These are phyloP conservation scores for Cladophialophora immunda DNA, from an alignment of 2,329 filamentous ascomycete genomes.

Conservation along the genomic window DNA sequence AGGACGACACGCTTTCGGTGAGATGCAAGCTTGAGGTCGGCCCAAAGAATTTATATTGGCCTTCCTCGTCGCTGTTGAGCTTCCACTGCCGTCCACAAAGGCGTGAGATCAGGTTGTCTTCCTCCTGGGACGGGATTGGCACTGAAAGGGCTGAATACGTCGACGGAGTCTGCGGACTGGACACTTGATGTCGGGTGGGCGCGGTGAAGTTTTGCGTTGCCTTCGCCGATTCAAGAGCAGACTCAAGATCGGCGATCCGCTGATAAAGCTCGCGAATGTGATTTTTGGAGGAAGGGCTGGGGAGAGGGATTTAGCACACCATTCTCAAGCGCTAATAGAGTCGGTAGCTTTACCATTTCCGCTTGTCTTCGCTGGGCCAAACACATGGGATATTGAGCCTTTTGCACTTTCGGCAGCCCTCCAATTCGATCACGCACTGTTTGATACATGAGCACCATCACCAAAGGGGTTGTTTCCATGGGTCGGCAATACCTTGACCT, in stretches of 20 bases:
- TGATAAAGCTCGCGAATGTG: conserved; percentile 32
- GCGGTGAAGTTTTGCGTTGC: background rate
- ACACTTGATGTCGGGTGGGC: conserved; percentile 4
- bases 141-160: background rate
- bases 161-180: background rate
- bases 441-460: background rate
- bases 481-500: conserved; percentile 16
- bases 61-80: conserved; percentile 24
- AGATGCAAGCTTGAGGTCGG: conserved; percentile 24
- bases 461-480: background rate
- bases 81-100: conserved; percentile 20
- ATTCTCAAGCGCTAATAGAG: background rate
- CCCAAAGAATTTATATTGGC: conserved; percentile 23
- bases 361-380: conserved; percentile 18
- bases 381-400: conserved; percentile 16
- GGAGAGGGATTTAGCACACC: background rate
- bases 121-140: conserved; percentile 6
- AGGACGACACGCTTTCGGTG: conserved; percentile 21
- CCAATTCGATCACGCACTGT: conserved; percentile 13
- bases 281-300: conserved; percentile 32
- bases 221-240: conserved; percentile 26
- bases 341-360: conserved; percentile 12
- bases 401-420: conserved; percentile 21
- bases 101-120: conserved; percentile 22
- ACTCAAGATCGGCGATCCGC: conserved; percentile 32